These are phyloP conservation scores for Larix kaempferi DNA, from an alignment of 75 land plant genomes.

Conservation along the genomic window DNA sequence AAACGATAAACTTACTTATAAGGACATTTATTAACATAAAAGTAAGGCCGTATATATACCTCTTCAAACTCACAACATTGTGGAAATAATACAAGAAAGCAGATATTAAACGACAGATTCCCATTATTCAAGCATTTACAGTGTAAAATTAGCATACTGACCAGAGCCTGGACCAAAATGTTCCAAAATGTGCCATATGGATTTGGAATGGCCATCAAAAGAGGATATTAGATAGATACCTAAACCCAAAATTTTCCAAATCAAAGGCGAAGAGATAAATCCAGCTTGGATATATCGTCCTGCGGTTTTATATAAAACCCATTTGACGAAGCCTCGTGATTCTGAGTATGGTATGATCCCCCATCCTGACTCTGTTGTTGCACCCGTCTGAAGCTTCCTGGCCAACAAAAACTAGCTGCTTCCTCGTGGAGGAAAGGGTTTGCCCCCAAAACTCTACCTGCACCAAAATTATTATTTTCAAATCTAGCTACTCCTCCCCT, in stretches of 20 bases:
- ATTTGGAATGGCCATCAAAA: background rate
- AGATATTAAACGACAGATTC: background rate
- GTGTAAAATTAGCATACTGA: constrained; percentile 7
- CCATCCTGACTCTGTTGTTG: background rate
- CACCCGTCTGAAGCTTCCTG: constrained; percentile 46
- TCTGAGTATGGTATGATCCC: constrained; percentile 27
- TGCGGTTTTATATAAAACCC: constrained; percentile 8
- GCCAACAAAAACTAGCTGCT: constrained; percentile 38
- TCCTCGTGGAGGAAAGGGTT: constrained; percentile 26
- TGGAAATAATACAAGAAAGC: background rate
- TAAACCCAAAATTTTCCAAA: constrained; percentile 2
- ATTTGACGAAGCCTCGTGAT: constrained; percentile 4
- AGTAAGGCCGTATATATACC: too few species aligned
- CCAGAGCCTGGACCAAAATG: constrained; percentile 2
- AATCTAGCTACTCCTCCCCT: constrained; percentile 28
- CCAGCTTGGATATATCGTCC: constrained; percentile 15
- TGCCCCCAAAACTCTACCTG: constrained; percentile 1
- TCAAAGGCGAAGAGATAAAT: constrained; percentile 16
- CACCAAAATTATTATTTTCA: constrained; percentile 11
- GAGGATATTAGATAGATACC: background rate
- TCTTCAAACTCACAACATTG: too few species aligned
- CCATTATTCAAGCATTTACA: constrained; percentile 11
- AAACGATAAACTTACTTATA: too few species aligned
- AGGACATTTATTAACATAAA: too few species aligned
- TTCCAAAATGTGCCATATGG: background rate